Evolutionary conservation across 2,329 filamentous ascomycete genomes (phyloP), one percentile per base, ranked within the genome.

Genomic region (Colletotrichum magnum): DNA sequence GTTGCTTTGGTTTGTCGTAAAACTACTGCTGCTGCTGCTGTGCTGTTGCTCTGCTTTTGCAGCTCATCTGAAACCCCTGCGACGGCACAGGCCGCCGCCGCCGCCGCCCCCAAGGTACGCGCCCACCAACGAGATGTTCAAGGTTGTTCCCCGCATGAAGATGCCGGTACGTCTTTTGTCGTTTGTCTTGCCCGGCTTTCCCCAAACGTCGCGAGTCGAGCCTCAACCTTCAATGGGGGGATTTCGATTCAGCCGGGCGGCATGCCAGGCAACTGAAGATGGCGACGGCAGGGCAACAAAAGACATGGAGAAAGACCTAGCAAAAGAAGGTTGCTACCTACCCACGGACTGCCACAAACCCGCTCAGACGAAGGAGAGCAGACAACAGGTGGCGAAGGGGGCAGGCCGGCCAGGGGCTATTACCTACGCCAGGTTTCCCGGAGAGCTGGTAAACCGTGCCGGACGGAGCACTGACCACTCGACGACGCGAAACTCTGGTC

Each of bases 31-130:
- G 7, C 32, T 36, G 32, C 32, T 36, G 32, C 32, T 2, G 4
- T 32, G 28, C 28, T 7, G 5, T 9, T 32, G 28, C 59, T 58
- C 65, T 47, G 41, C n/a, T 36, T 39, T 28, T 65, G 39, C 50
- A 50, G 39, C 62, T 60, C 66, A 66, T 66, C 66, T 69, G 66
- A 69, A 69, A 69, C 66, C 62, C 43, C 43, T 41, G 62, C 61
- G 60, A 41, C 24, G 28, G 43, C 62, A 51, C 26, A 69, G 62
- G 50, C 47, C 21, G 21, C 21, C 21, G 21, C 21, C 21, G 21
- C 21, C 21, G 21, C 21, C 21, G 21, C 32, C 32, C 32, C 32
- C 10, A 9, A 4, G 9, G 32, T 10, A 60, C 51, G 36, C 62
- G 43, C 32, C 50, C 6, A 47, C 43, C 45, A 26, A 16, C 58